Evolutionary conservation across 179 eudicot genomes (phyloP).

Genomic region (Silene coronaria): DNA sequence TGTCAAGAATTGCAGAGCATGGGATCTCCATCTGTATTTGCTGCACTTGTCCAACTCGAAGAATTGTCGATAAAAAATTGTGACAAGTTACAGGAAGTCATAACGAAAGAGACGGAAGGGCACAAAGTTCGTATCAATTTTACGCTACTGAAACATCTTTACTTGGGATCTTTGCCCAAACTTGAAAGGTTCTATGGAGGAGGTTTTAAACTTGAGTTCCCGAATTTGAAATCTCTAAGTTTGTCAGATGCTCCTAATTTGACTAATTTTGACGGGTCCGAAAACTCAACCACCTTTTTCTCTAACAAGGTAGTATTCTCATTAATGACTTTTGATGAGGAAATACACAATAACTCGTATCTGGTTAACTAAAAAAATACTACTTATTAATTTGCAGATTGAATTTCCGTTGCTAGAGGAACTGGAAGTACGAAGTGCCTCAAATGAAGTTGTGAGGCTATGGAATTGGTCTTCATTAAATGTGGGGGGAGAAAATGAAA

Average conservation of each 20-base stretch:
- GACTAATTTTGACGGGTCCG: neutral
- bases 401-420: neutral
- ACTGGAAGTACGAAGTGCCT: neutral
- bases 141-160: neutral
- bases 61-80: neutral
- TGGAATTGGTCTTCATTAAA: conserved; percentile 1
- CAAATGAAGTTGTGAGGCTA: neutral
- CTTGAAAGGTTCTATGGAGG: conserved; percentile 3
- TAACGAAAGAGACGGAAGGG: neutral
- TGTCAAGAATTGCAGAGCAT: neutral
- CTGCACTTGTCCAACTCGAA: conserved; percentile 3
- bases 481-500: neutral
- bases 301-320: neutral
- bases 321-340: neutral
- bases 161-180: neutral
- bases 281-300: conserved; percentile 8
- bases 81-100: neutral
- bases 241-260: neutral
- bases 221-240: neutral
- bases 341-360: too few relatives aligned
- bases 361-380: neutral
- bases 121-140: neutral
- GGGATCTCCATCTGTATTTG: neutral
- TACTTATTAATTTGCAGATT: neutral
- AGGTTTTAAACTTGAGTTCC: conserved; percentile 2